Percentiles rank a stretch among this genome's conserved stretches.
Evolutionary conservation across 805 yeast species (phyloP).

Genomic region (Candida palmyrensis): DNA sequence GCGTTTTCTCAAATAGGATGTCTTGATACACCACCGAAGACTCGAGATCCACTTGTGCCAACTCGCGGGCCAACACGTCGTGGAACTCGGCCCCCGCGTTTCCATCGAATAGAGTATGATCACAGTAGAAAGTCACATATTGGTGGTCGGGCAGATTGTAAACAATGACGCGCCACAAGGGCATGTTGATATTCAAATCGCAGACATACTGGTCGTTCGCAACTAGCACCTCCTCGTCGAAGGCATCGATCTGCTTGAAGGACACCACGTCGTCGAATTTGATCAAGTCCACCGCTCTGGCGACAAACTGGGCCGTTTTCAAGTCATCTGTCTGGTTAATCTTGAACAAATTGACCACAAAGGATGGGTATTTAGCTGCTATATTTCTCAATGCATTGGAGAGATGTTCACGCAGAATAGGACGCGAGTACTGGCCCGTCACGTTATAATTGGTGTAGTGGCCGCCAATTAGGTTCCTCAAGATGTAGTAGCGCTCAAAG

Average conservation of each 20-base stretch:
- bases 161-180: slow-evolving; percentile 19
- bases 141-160: slow-evolving; percentile 8
- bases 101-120: slow-evolving; percentile 31
- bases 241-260: slow-evolving; percentile 7
- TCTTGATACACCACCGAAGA: not conserved
- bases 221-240: slow-evolving; percentile 11
- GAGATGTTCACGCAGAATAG: slow-evolving; percentile 9
- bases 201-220: slow-evolving; percentile 8
- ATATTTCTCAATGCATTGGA: slow-evolving; percentile 14
- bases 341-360: slow-evolving; percentile 15
- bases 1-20: slow-evolving; percentile 6
- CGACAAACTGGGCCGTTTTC: slow-evolving; percentile 8
- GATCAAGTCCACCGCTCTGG: slow-evolving; percentile 13
- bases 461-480: slow-evolving; percentile 13
- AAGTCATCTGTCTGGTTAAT: slow-evolving; percentile 1
- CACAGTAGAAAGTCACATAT: slow-evolving; percentile 18
- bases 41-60: slow-evolving; percentile 6
- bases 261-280: slow-evolving; percentile 17
- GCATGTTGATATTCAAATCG: slow-evolving; percentile 8
- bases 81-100: slow-evolving; percentile 25
- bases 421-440: slow-evolving; percentile 13
- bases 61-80: slow-evolving; percentile 14
- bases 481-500: slow-evolving; percentile 18
- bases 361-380: slow-evolving; percentile 11
- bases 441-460: slow-evolving; percentile 21